Conservation (phyloP, 139 green algal genomes). For the Pleodorina starrii region DNA sequence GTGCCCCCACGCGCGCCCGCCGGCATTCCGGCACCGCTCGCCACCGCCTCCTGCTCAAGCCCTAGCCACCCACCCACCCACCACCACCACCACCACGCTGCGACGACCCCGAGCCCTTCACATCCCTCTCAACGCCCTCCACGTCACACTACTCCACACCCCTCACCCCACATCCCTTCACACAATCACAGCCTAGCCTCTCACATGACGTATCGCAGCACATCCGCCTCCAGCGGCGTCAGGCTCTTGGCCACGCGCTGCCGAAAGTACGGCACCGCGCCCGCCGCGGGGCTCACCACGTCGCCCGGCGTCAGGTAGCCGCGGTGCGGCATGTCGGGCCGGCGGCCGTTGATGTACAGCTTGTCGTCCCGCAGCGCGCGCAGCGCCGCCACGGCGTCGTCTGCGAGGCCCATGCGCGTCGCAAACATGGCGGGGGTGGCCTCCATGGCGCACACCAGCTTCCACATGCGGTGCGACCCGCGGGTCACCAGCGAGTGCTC, state of each 20-base stretch:
- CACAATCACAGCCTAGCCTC: neutral
- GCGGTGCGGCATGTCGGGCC: slow-evolving; percentile 11
- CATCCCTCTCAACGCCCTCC: no score
- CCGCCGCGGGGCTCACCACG: slow-evolving; percentile 40
- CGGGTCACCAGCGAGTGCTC: slow-evolving; percentile 35
- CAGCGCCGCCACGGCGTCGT: slow-evolving; percentile 44
- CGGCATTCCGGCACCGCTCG: no score
- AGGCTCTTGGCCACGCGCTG: slow-evolving; percentile 29
- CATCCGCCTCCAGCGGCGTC: slow-evolving; percentile 20
- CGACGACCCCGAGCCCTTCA: no score
- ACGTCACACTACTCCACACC: no score
- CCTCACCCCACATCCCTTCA: no score
- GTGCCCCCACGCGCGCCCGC: no score
- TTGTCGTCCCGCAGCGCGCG: neutral
- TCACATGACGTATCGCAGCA: slow-evolving; percentile 16
- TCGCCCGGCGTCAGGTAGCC: slow-evolving; percentile 51
- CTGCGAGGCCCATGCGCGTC: slow-evolving; percentile 52
- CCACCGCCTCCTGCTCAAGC: no score
- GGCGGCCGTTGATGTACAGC: slow-evolving; percentile 52
- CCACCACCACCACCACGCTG: no score
- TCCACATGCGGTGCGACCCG: slow-evolving; percentile 60
- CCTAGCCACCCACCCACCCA: no score
- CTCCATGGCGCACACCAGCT: slow-evolving; percentile 64
- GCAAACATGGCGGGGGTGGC: slow-evolving; percentile 33
- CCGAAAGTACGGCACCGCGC: neutral